Evolutionary conservation across 805 yeast genomes (phyloP), one percentile per base, ranked within the genome.

Genomic region (Nakazawaea anatomiae): DNA sequence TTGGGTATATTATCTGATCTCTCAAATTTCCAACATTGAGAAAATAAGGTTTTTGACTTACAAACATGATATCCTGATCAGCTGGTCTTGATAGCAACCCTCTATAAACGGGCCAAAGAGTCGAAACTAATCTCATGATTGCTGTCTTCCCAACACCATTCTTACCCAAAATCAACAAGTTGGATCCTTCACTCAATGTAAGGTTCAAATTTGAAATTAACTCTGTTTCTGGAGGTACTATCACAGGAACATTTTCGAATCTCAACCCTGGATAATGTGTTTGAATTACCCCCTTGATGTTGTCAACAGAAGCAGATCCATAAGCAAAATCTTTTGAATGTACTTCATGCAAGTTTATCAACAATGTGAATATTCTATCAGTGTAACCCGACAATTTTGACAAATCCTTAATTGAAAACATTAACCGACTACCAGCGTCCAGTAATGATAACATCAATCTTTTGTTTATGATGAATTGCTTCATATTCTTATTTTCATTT

Each of bases 141-240:
- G 96, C 83, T 7, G 96, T 85, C 64, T 91, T 91, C 53, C 98
- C 98, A 58, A 85, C 78, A 12, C 97, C 96, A 60, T 91, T 91
- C 46, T 92, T 77, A 9, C 97, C 97, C 54, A 89, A 73, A 38
- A 91, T 84, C 54, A 91, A 75, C 48, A 90, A 69, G 61, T 87
- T 89, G 54, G 87, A 83, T 40, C 84, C 83, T 41, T 74, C 75
- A 52, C 69, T 72, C 39, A 86, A 73, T 56, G 76, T 83, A 65
- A 91, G 80, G 42, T 80, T 74, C 52, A 91, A 66, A 45, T 80
- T 79, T 48, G 78, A 74, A 30, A 90, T 71, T 57, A 91, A 70
- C 51, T 76, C 75, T n/a, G 73, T 73, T 43, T 87, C 87, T 1
- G 87, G 76, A 14, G 97, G 97, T 29, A 89, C 82, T 3, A 88